Conservation (phyloP, 306 rosid species). For the Glycine soja region DNA sequence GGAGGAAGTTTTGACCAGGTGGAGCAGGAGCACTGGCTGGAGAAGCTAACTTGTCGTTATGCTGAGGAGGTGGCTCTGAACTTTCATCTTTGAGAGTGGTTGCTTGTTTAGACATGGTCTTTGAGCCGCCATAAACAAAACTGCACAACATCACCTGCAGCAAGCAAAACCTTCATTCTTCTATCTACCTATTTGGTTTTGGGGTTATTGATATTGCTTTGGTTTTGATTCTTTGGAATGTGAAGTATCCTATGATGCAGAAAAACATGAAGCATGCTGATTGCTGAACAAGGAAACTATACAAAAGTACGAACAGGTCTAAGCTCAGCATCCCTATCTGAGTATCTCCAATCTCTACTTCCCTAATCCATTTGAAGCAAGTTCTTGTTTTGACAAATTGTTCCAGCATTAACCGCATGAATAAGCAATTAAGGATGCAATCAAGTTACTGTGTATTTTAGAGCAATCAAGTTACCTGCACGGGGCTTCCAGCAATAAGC, state of each 20-base stretch:
- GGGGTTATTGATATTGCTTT: slow-evolving; percentile 1
- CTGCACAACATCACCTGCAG: slow-evolving; percentile 88
- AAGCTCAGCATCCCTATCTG: slow-evolving; percentile 16
- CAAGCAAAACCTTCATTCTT: slow-evolving; percentile 35
- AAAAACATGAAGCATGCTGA: background rate
- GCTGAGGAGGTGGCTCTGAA: slow-evolving; percentile 60
- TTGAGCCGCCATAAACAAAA: slow-evolving; percentile 77
- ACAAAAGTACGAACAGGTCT: background rate
- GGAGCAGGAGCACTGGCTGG: slow-evolving; percentile 52
- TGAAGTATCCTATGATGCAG: slow-evolving; percentile 8
- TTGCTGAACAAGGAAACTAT: background rate
- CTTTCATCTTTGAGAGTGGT: slow-evolving; percentile 52
- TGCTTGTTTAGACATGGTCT: slow-evolving; percentile 67
- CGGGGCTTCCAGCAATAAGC: slow-evolving; percentile 84
- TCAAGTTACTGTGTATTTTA: background rate
- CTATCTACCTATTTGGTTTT: background rate
- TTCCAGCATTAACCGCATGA: background rate
- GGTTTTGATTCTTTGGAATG: slow-evolving; percentile 17
- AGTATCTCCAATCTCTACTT: background rate
- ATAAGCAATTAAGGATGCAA: background rate
- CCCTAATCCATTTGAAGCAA: background rate
- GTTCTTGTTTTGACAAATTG: slow-evolving; percentile 10
- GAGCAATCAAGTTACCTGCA: slow-evolving; percentile 72
- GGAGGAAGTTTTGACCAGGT: slow-evolving; percentile 61
- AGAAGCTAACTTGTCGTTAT: slow-evolving; percentile 59